Conservation (phyloP, 176 grass and related monocot species). For the Lolium multiflorum region DNA sequence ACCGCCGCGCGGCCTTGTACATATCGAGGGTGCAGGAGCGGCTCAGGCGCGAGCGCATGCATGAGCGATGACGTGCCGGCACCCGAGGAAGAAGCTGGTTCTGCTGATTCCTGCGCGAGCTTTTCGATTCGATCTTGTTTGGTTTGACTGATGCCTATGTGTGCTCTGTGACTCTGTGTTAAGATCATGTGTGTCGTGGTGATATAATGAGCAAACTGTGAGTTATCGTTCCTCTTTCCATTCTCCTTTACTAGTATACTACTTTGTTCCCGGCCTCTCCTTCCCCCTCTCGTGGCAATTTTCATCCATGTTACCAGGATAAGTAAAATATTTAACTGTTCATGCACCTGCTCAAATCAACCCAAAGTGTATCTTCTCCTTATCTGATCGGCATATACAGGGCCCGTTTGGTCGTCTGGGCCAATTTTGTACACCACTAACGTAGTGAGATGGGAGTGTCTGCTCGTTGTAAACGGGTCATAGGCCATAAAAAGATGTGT, state of each 20-base stretch:
- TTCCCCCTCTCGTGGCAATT: no score
- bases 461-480: no score
- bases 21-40: constrained; percentile 73
- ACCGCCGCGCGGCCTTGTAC: constrained; percentile 49
- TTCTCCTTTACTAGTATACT: no score
- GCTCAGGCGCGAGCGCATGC: constrained; percentile 47
- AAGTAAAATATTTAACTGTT: not conserved
- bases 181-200: not conserved
- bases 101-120: not conserved
- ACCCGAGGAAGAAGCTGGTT: constrained; percentile 31
- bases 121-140: not conserved
- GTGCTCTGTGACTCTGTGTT: not conserved
- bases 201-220: no score
- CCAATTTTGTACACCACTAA: no score
- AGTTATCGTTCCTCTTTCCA: no score
- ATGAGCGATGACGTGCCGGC: constrained; percentile 38
- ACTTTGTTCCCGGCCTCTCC: no score
- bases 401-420: no score
- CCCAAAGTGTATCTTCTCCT: not conserved
- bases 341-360: not conserved
- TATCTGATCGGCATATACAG: not conserved
- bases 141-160: not conserved
- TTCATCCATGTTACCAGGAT: not conserved
- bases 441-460: no score
- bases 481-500: no score